Conservation (phyloP, 768 basidiomycete species). For the Clathrus columnatus region DNA sequence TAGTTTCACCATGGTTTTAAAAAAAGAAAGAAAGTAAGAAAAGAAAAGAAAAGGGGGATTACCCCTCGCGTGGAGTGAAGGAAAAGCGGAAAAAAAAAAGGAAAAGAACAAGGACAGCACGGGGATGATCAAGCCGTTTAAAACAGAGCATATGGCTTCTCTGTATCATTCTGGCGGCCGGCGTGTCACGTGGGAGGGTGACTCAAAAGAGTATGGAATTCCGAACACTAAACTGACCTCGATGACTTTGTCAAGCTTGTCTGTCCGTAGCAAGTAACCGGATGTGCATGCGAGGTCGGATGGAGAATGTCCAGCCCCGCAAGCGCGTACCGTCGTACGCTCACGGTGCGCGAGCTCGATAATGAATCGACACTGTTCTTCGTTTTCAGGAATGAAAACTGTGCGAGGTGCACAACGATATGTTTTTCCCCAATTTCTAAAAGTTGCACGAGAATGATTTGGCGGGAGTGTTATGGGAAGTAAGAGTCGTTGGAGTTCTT, state of each 20-base stretch:
- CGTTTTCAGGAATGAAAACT: slow-evolving; percentile 67
- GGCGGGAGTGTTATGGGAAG: slow-evolving; percentile 46
- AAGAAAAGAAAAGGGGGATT: slow-evolving; percentile 2
- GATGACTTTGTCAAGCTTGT: slow-evolving; percentile 59
- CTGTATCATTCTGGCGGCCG: not conserved
- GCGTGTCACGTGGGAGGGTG: slow-evolving; percentile 5
- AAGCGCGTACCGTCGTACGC: slow-evolving; percentile 63
- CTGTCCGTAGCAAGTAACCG: slow-evolving; percentile 78
- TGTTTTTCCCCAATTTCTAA: slow-evolving; percentile 83
- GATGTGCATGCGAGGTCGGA: slow-evolving; percentile 88
- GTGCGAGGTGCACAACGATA: slow-evolving; percentile 60
- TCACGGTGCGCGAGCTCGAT: slow-evolving; percentile 76
- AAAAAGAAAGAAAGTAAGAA: slow-evolving; percentile 14
- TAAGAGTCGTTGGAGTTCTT: slow-evolving; percentile 38
- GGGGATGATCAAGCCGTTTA: slow-evolving; percentile 64
- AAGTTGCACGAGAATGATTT: slow-evolving; percentile 32
- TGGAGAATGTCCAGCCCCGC: slow-evolving; percentile 88
- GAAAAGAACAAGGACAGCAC: not conserved
- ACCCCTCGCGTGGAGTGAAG: not conserved
- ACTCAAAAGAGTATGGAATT: too few relatives aligned
- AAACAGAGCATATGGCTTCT: not conserved
- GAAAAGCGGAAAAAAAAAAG: too few relatives aligned
- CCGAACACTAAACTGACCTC: slow-evolving; percentile 71
- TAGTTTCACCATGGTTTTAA: too few relatives aligned
- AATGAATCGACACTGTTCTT: slow-evolving; percentile 60